Evolutionary conservation across 2,329 filamentous ascomycete genomes (phyloP).

Genomic region (Elsinoe necatrix): DNA sequence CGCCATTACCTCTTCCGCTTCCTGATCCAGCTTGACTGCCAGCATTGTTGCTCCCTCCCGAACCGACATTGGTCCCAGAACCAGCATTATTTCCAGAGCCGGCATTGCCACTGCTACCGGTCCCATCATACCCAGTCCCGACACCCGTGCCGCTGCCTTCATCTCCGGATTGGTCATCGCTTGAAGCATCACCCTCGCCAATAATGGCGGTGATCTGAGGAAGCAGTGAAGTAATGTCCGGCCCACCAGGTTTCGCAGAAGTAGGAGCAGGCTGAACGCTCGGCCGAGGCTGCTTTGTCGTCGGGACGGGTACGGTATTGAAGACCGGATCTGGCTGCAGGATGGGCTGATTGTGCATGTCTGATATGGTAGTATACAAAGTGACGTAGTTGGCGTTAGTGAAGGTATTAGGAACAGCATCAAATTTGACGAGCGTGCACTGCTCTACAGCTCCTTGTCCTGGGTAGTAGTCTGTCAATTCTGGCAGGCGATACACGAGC

Average conservation of each 20-base stretch:
- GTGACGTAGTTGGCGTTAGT: constrained; percentile 1
- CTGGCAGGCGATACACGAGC: constrained; percentile 1
- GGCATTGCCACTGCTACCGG: neutral
- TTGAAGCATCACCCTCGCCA: neutral
- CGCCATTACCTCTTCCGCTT: neutral
- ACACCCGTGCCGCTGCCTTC: neutral
- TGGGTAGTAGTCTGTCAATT: constrained; percentile 6
- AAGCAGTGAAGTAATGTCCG: constrained; percentile 6
- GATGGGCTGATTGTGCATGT: neutral
- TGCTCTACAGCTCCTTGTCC: constrained; percentile 2
- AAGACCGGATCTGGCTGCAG: neutral
- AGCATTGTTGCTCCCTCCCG: neutral
- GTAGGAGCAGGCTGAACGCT: neutral
- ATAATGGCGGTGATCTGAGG: constrained; percentile 4
- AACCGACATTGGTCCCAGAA: neutral
- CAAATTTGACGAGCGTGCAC: constrained; percentile 7
- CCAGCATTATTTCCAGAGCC: neutral
- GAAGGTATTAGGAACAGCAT: constrained; percentile 2
- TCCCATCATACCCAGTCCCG: neutral
- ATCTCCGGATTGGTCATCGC: neutral
- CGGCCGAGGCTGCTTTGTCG: neutral
- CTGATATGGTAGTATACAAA: neutral
- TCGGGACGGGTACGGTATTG: too few relatives aligned
- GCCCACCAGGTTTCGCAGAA: neutral
- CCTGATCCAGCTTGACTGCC: neutral